Base-by-base conservation (phyloP, 1,284 basidiomycete species). In the Flammula alnicola region DNA sequence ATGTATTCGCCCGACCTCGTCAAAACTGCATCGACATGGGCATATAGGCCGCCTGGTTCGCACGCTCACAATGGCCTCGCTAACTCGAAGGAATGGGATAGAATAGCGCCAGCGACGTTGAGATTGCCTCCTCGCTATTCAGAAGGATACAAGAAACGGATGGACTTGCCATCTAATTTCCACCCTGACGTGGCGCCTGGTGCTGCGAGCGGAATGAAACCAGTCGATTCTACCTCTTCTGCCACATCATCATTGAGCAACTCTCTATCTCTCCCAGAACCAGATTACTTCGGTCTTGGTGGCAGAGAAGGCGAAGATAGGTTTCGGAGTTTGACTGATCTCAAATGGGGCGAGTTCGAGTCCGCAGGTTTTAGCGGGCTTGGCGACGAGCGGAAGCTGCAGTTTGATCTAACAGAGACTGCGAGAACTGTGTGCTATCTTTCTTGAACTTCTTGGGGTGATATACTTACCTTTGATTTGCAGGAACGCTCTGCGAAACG, bases 281-380 rank as follows among this genome's bases (percentile, higher is more conserved):
- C 53, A 3, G 64, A 67, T 46, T 54, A 66, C 43, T 66, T 69
- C 49, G 69, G 66, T 2, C 44, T 69, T 19, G 50, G 69, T 58
- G 54, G 66, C 62, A 58, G 67, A 37, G 67, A 72, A 39, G 67
- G 69, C 16, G 84, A 85, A 49, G 86, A 86, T 52, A 73, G 83
- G n/a, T 95, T 88, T 68, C 77, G 83, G 48, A 91, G 81, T 52
- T 63, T 95, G 57, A 89, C 91, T 0, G 91, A 94, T 54, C 73
- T 93, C 56, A 89, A 86, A 63, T 95, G 93, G 93, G 90, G 90
- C 9, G 84, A 89, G 64, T 95, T 95, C 60, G 91, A 93, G 73
- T 73, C 79, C 31, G 76, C 82, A 64, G 93, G 93, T 0, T 95
- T 95, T 56, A 82, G 83, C 31, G 73, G 73, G 11, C 63, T 77